Base-by-base conservation (phyloP, 2,329 filamentous ascomycete species). In the Hirsutella rhossiliensis region DNA sequence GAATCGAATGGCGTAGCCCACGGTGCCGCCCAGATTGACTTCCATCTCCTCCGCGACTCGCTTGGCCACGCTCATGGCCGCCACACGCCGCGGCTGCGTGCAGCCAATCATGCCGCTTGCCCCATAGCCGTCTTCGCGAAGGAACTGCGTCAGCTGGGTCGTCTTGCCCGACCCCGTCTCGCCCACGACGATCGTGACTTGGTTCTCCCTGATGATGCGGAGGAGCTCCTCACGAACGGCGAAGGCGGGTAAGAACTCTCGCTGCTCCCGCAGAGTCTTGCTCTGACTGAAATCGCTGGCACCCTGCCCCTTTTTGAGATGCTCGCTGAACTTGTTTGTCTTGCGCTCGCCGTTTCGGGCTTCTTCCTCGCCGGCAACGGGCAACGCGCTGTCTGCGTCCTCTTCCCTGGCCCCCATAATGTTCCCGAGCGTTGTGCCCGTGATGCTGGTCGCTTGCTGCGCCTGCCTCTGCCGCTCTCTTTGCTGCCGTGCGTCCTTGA, bases 11-110 rank as follows among this genome's bases (percentile, higher is more conserved):
- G 92, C 88, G 62, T 98, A 98, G 28, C 92, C 92, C 32, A 98
- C 94, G 1, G 82, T 76, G 45, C 83, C 82, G 41, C 92, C 92
- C 11, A 98, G 71, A 45, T 82, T 82, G 38, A 94, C 88, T 53
- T 95, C 86, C 94, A 98, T 98, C 66, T 98, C 92, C 65, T 98
- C 92, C 46, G 87, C 87, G 34, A 98, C 92, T 70, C 92, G 88
- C 63, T 97, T 97, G 2, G 92, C 92, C 27, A 98, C 92, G 66
- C 89, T 96, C 92, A 98, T 98, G 19, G 92, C 92, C 20, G 92
- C 92, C 30, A 98, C 94, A 72, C 92, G 85, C 55, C 92, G 80
- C 43, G 92, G 92, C 54, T 98, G 92, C 1, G 92, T 98, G 59
- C 92, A 98, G 5, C 88, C 90, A 54, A 98, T 97, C 74, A 96